These are phyloP conservation scores for Casuarina glauca DNA, from an alignment of 306 rosid species.

Conservation along the genomic window DNA sequence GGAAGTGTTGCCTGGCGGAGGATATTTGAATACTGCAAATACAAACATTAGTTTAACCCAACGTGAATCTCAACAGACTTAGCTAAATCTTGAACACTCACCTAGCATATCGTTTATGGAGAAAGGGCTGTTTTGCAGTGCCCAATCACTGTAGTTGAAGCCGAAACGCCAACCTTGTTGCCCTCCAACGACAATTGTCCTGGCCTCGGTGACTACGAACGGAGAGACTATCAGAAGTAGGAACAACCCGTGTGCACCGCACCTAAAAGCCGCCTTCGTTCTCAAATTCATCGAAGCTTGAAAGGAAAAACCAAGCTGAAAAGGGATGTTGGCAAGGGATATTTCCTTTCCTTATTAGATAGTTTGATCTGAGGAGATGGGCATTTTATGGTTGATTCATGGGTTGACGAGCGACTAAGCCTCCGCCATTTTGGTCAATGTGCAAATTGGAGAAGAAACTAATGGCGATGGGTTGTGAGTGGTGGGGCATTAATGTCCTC, in stretches of 20 bases:
- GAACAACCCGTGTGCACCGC: slow-evolving; percentile 23
- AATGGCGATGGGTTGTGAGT: background rate
- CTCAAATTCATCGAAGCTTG: background rate
- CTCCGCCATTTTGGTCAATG: background rate
- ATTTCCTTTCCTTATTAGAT: too few relatives aligned
- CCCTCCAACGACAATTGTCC: slow-evolving; percentile 61
- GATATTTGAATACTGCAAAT: slow-evolving; percentile 57
- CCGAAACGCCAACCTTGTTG: slow-evolving; percentile 63
- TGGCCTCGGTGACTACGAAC: slow-evolving; percentile 27
- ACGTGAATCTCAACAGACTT: background rate
- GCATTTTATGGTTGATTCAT: background rate
- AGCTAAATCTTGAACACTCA: background rate
- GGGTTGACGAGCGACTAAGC: background rate
- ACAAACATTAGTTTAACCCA: background rate
- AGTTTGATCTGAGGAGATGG: too few relatives aligned
- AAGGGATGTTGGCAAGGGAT: too few relatives aligned
- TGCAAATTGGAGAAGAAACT: background rate
- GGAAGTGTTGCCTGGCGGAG: slow-evolving; percentile 23
- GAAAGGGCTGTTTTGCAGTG: slow-evolving; percentile 57
- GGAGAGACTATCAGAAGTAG: slow-evolving; percentile 31
- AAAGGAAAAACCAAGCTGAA: too few relatives aligned
- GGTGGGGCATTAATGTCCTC: background rate
- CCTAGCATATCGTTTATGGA: slow-evolving; percentile 55
- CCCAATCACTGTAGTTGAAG: slow-evolving; percentile 69
- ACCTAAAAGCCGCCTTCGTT: slow-evolving; percentile 19